These are phyloP conservation scores for Penicillium polonicum DNA, from an alignment of 2,329 filamentous ascomycete species.

Conservation along the genomic window DNA sequence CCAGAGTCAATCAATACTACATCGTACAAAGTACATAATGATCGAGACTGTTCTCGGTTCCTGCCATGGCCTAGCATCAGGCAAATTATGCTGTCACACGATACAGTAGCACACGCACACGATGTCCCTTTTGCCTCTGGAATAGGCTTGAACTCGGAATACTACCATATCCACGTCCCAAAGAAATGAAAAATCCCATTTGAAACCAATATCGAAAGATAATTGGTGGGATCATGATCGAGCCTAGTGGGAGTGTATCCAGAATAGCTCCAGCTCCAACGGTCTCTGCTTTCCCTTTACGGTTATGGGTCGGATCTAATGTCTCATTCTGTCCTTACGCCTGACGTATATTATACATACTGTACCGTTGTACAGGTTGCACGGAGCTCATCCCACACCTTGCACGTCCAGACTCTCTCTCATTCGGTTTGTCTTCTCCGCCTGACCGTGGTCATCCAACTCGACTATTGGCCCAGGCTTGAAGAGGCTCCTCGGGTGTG, in stretches of 20 bases:
- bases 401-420: not conserved
- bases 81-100: not conserved
- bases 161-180: not conserved
- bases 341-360: not conserved
- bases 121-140: too few species aligned
- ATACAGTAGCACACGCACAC: not conserved
- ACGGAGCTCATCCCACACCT: not conserved
- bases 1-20: not conserved
- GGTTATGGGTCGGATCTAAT: conserved; percentile 6
- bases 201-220: not conserved
- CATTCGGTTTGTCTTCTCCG: not conserved
- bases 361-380: not conserved
- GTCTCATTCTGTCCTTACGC: conserved; percentile 4
- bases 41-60: not conserved
- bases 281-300: conserved; percentile 6
- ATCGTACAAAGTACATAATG: not conserved
- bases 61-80: not conserved
- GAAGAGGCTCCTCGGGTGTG: conserved; percentile 3
- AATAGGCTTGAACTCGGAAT: not conserved
- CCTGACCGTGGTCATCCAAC: conserved; percentile 15
- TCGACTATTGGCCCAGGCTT: not conserved
- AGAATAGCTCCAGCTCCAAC: conserved; percentile 4
- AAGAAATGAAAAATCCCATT: not conserved
- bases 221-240: conserved; percentile 24
- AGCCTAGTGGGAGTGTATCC: conserved; percentile 28